Percentiles rank a stretch among this genome's conserved stretches.
Evolutionary conservation across 1,284 basidiomycete genomes (phyloP).

Genomic region (Leccinum pachyderme): DNA sequence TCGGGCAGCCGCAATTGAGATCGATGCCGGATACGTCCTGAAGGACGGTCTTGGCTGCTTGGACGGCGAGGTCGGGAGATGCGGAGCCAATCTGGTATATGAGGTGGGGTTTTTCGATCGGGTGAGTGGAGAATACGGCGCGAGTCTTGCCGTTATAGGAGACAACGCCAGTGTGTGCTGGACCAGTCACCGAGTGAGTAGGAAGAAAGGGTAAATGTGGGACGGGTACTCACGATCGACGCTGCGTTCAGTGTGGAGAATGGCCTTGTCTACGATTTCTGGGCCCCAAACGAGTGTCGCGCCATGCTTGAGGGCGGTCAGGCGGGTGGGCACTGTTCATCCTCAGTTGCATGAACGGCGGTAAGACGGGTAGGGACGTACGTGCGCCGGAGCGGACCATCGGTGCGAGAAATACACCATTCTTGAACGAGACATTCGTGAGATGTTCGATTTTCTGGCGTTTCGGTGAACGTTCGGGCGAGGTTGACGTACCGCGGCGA

Average conservation of each 20-base stretch:
- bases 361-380: constrained; percentile 41
- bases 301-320: constrained; percentile 90
- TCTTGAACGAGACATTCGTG: constrained; percentile 65
- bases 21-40: constrained; percentile 93
- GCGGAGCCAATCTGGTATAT: constrained; percentile 93
- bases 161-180: constrained; percentile 86
- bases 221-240: constrained; percentile 72
- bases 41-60: constrained; percentile 85
- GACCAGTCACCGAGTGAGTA: constrained; percentile 4
- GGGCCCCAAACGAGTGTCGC: constrained; percentile 97
- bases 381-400: constrained; percentile 93
- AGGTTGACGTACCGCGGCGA: constrained; percentile 50
- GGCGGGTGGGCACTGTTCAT: constrained; percentile 70
- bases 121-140: constrained; percentile 91
- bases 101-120: constrained; percentile 88
- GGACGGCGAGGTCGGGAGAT: constrained; percentile 84
- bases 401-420: constrained; percentile 87
- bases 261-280: constrained; percentile 95
- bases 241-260: constrained; percentile 79
- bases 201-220: not conserved
- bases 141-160: constrained; percentile 81
- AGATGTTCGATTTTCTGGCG: constrained; percentile 55
- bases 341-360: not conserved
- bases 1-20: constrained; percentile 94
- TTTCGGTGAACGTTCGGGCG: constrained; percentile 51